Evolutionary conservation across 768 basidiomycete species (phyloP), one percentile per base, ranked within the genome.

Genomic region (Austroboletus festivus): DNA sequence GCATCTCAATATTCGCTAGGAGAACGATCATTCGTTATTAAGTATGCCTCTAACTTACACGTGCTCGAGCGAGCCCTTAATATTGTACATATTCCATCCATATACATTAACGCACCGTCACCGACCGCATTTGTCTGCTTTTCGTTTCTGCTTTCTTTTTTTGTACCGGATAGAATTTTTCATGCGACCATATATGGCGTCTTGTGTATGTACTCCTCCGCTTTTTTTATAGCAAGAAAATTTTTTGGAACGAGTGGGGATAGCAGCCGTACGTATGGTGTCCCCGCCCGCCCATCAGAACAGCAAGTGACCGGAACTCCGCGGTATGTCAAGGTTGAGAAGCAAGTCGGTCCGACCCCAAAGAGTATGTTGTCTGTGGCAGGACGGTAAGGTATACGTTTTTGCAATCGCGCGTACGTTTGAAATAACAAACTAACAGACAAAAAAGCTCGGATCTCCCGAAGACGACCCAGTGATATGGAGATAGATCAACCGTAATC

Each of bases 1-100:
- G 62, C 61, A 66, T 56, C 59, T 61, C 64, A 63, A 58, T 61
- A 56, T 67, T 67, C 37, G 38, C 40, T 54, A 59, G 63, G 68
- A 63, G 65, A 62, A 68, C 62, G 58, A 69, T 67, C 66, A 61
- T 63, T 69, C 65, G 68, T 69, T 57, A 65, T 59, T 55, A n/a
- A n/a, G n/a, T n/a, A 62, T 51, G 37, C 46, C 51, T 67, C 37
- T 67, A 67, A 67, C 57, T 58, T 68, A 68, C 65, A 60, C 61
- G 62, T 60, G 55, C 52, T 56, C 39, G 47, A 51, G 54, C 34
- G 50, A 54, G 52, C 60, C 63, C 59, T 69, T 69, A 68, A 69
- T 68, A 63, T 57, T 68, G 54, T 65, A 57, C 64, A 67, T 68
- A 67, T 65, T 51, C 62, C 55, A 47, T 53, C 23, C 45, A 57